A percentile compares a stretch with the other conserved stretches of the same genome.
Evolutionary conservation across 352 stramenopile species (phyloP).

Genomic region (Globisporangium cylindrosporum): DNA sequence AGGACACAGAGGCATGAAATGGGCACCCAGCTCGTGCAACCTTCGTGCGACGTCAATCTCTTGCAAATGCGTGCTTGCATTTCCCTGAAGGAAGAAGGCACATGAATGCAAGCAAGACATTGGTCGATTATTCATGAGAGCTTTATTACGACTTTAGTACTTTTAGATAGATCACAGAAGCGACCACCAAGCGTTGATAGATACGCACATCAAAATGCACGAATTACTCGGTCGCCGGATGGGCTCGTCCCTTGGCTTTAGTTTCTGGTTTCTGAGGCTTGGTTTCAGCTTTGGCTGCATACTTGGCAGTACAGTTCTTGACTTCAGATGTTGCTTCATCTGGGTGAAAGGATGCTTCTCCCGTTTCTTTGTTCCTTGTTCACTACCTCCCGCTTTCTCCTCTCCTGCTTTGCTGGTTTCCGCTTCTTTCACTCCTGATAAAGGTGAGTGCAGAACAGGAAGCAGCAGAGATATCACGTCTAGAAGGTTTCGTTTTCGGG

Average conservation of each 20-base stretch:
- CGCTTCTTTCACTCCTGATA: not conserved
- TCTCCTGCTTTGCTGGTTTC: not conserved
- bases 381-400: not conserved
- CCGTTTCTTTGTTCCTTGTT: not conserved
- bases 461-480: not conserved
- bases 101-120: not conserved
- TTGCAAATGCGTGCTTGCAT: no score
- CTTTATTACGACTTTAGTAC: slow-evolving; percentile 9
- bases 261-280: not conserved
- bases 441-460: not conserved
- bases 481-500: slow-evolving; percentile 15
- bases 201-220: slow-evolving; percentile 7
- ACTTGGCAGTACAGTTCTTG: not conserved
- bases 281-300: not conserved
- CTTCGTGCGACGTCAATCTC: not conserved
- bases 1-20: not conserved
- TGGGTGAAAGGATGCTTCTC: not conserved
- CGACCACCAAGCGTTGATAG: not conserved
- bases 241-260: not conserved
- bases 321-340: not conserved
- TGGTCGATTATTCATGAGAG: not conserved
- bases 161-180: slow-evolving; percentile 1
- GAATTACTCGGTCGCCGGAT: not conserved
- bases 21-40: not conserved
- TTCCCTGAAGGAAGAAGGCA: not conserved